Conservation (phyloP, 1,284 basidiomycete species). For the Pseudozyma sp. region DNA sequence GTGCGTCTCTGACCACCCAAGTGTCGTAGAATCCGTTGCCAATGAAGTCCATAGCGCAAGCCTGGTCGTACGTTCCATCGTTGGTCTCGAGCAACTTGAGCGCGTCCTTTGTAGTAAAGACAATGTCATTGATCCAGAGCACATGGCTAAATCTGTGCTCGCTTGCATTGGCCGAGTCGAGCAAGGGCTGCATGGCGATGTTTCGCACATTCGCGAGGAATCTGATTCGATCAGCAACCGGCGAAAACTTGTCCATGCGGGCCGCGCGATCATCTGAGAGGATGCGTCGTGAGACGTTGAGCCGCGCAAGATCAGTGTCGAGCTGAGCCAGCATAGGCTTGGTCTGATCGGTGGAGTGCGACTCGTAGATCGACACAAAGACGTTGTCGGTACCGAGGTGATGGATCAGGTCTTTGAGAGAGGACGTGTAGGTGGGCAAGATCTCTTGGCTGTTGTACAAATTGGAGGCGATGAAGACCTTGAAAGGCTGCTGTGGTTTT, state of each 20-base stretch:
- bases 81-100: conserved; percentile 73
- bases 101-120: conserved; percentile 37
- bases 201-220: conserved; percentile 57
- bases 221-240: conserved; percentile 40
- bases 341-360: conserved; percentile 72
- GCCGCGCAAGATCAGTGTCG: conserved; percentile 64
- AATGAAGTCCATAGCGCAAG: conserved; percentile 74
- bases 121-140: conserved; percentile 60
- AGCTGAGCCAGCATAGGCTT: conserved; percentile 70
- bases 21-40: conserved; percentile 73
- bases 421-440: conserved; percentile 45
- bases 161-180: neutral
- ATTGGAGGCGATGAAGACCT: conserved; percentile 56
- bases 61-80: conserved; percentile 73
- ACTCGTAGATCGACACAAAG: conserved; percentile 75
- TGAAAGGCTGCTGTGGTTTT: conserved; percentile 12
- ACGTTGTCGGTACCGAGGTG: conserved; percentile 72
- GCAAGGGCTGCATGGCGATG: conserved; percentile 53
- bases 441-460: conserved; percentile 59
- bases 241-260: conserved; percentile 32
- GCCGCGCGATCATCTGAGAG: conserved; percentile 45
- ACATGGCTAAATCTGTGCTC: conserved; percentile 43
- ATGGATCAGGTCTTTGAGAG: conserved; percentile 42
- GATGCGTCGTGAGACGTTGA: conserved; percentile 49
- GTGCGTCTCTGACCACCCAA: conserved; percentile 53